These are phyloP conservation scores for Metarhizium brunneum DNA, from an alignment of 2,329 filamentous ascomycete species.

Conservation along the genomic window DNA sequence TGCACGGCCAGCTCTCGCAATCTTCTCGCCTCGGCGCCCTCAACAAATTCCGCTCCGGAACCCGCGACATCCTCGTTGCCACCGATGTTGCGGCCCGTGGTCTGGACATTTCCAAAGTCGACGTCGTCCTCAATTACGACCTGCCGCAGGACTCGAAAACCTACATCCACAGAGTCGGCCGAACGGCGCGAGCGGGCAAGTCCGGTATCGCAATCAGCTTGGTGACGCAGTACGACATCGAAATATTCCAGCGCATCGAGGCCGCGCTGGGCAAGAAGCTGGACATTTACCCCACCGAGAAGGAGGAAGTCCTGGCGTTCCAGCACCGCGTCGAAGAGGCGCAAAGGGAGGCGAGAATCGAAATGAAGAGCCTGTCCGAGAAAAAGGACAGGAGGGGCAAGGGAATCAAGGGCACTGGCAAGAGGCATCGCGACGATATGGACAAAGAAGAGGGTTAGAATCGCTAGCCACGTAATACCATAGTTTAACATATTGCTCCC, in stretches of 20 bases:
- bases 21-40: constrained; percentile 77
- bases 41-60: constrained; percentile 76
- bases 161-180: constrained; percentile 82
- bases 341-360: constrained; percentile 65
- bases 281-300: constrained; percentile 56
- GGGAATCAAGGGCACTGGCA: constrained; percentile 25
- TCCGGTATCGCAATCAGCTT: constrained; percentile 72
- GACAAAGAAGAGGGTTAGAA: constrained; percentile 62
- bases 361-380: constrained; percentile 76
- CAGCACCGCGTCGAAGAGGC: constrained; percentile 72
- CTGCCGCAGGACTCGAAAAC: constrained; percentile 80
- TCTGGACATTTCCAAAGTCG: constrained; percentile 87
- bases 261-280: constrained; percentile 71
- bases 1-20: constrained; percentile 89
- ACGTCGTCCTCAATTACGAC: constrained; percentile 79
- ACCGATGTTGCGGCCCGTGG: constrained; percentile 92
- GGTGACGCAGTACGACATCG: constrained; percentile 81
- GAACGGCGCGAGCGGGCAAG: constrained; percentile 80
- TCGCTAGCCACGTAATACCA: not conserved
- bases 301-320: constrained; percentile 81
- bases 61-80: constrained; percentile 79
- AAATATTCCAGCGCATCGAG: constrained; percentile 75
- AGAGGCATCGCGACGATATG: constrained; percentile 54
- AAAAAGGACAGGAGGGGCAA: constrained; percentile 49
- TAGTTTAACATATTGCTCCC: no score